Conservation (phyloP, 2,329 filamentous ascomycete genomes). For the Cladosporium halotolerans region DNA sequence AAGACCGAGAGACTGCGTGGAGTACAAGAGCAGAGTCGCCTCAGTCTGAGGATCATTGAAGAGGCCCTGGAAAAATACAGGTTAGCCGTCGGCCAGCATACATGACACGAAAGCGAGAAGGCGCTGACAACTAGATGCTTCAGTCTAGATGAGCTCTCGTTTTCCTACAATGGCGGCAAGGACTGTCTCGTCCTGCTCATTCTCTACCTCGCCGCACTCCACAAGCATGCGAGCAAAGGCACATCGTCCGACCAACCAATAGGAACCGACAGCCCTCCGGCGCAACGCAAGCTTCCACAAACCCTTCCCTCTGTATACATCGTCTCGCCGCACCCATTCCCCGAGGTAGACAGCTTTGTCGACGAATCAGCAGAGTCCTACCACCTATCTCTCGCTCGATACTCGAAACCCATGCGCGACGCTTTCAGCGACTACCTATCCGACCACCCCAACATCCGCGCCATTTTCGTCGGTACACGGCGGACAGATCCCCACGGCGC, state of each 20-base stretch:
- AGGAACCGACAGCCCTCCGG: constrained; percentile 18
- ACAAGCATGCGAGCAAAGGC: constrained; percentile 30
- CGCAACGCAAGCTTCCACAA: constrained; percentile 30
- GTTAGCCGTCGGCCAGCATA: constrained; percentile 44
- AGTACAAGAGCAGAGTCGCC: constrained; percentile 68
- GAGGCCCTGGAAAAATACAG: constrained; percentile 70
- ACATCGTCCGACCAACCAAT: constrained; percentile 22
- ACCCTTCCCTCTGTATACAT: constrained; percentile 84
- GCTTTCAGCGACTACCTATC: constrained; percentile 72
- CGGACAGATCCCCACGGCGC: constrained; percentile 88
- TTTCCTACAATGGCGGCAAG: constrained; percentile 97
- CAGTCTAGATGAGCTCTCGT: constrained; percentile 70
- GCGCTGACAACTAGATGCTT: constrained; percentile 2
- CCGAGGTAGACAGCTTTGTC: constrained; percentile 82
- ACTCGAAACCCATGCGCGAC: constrained; percentile 70
- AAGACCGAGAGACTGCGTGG: constrained; percentile 51
- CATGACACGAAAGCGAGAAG: background rate
- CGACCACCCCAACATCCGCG: constrained; percentile 59
- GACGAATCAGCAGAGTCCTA: constrained; percentile 59
- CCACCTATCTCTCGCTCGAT: constrained; percentile 68
- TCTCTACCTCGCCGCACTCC: constrained; percentile 66
- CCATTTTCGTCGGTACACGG: constrained; percentile 81
- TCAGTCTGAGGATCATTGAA: constrained; percentile 66
- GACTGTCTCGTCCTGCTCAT: constrained; percentile 91
- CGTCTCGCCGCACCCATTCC: constrained; percentile 74